Percentiles rank a stretch among this genome's conserved stretches.
Evolutionary conservation across 1,139 yeast genomes (phyloP).

Genomic region (Komagataea norvegica): DNA sequence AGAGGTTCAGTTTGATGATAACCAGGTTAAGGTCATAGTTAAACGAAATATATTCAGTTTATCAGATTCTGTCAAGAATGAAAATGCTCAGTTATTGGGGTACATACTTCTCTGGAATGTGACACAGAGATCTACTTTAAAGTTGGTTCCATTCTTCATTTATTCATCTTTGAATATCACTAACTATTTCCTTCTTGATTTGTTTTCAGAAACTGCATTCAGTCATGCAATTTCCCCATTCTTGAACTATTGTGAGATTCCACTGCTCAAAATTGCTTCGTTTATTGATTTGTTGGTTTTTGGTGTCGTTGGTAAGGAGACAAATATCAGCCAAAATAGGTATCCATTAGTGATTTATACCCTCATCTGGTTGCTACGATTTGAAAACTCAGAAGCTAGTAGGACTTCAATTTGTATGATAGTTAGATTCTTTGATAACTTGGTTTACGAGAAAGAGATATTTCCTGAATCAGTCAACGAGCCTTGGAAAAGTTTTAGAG

Average conservation of each 20-base stretch:
- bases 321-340: constrained; percentile 22
- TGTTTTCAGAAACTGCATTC: constrained; percentile 33
- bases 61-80: constrained; percentile 39
- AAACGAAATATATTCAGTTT: constrained; percentile 24
- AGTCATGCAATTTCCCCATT: constrained; percentile 30
- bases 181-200: constrained; percentile 34
- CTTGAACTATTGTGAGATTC: constrained; percentile 21
- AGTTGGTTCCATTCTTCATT: constrained; percentile 41
- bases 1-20: constrained; percentile 12
- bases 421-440: constrained; percentile 24
- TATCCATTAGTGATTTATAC: constrained; percentile 35
- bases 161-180: constrained; percentile 44
- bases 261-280: constrained; percentile 36
- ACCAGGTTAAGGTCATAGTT: constrained; percentile 12
- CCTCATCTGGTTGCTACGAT: constrained; percentile 37
- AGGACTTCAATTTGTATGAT: constrained; percentile 32
- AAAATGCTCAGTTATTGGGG: constrained; percentile 42
- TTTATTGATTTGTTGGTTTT: constrained; percentile 36
- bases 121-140: constrained; percentile 31
- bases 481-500: constrained; percentile 12
- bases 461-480: constrained; percentile 4
- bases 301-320: constrained; percentile 32
- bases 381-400: constrained; percentile 41
- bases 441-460: constrained; percentile 9
- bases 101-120: constrained; percentile 34